Conservation (phyloP, 2,329 filamentous ascomycete genomes). For the Elsinoe batatas region DNA sequence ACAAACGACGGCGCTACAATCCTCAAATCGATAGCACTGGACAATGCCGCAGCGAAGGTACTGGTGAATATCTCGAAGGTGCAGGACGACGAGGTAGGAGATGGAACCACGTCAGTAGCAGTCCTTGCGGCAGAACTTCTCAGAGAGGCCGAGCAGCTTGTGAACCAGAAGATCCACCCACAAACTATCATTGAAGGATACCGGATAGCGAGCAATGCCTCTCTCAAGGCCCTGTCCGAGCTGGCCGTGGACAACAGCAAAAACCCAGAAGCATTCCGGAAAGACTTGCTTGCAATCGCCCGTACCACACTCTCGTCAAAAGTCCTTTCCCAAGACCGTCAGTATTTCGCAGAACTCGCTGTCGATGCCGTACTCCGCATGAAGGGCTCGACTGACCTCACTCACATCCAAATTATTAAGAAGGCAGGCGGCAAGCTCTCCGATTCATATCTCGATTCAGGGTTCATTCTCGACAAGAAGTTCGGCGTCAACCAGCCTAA, state of each 20-base stretch:
- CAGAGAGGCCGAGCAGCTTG: constrained; percentile 90
- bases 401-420: constrained; percentile 98
- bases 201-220: constrained; percentile 88
- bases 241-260: constrained; percentile 84
- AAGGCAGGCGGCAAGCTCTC: constrained; percentile 96
- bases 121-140: constrained; percentile 91
- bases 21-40: constrained; percentile 93
- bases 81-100: constrained; percentile 96
- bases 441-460: constrained; percentile 95
- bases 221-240: constrained; percentile 72
- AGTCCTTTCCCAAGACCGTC: constrained; percentile 84
- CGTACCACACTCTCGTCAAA: constrained; percentile 95
- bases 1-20: constrained; percentile 99
- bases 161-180: constrained; percentile 97
- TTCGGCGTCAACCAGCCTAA: constrained; percentile 98
- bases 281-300: constrained; percentile 83
- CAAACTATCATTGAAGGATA: constrained; percentile 99
- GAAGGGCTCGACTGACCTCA: constrained; percentile 83
- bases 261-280: constrained; percentile 71
- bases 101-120: constrained; percentile 95
- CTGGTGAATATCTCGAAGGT: constrained; percentile 99
- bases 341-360: constrained; percentile 82
- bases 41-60: constrained; percentile 96
- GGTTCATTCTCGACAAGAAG: constrained; percentile 98
- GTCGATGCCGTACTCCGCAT: constrained; percentile 85